Conservation (phyloP, 495 filamentous ascomycete genomes). For the Zalerion maritima region DNA sequence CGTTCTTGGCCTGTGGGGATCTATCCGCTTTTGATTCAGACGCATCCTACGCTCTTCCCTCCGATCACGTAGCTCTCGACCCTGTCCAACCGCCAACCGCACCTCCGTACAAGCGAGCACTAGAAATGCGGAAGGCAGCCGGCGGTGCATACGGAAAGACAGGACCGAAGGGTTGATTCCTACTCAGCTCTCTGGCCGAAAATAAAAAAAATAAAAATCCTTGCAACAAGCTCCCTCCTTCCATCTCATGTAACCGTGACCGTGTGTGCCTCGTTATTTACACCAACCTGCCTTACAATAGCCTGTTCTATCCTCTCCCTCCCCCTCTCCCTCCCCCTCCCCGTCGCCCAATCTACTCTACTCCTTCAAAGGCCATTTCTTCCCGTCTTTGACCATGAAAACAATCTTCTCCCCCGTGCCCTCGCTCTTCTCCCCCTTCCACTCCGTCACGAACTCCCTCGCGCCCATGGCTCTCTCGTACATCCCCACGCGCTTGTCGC, state of each 20-base stretch:
- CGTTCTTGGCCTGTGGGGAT: constrained; percentile 92
- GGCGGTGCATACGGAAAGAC: constrained; percentile 79
- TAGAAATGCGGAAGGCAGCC: constrained; percentile 65
- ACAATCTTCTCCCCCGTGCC: constrained; percentile 8
- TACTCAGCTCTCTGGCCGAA: no score
- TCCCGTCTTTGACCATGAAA: constrained; percentile 17
- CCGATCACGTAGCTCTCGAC: constrained; percentile 61
- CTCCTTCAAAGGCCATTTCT: constrained; percentile 1
- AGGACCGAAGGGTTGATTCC: constrained; percentile 12
- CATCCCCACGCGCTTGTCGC: constrained; percentile 19
- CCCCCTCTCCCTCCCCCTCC: no score
- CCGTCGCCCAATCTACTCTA: neutral
- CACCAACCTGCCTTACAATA: no score
- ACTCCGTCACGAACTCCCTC: constrained; percentile 21
- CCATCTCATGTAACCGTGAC: no score
- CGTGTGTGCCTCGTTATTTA: no score
- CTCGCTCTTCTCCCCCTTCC: constrained; percentile 15
- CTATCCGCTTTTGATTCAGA: constrained; percentile 90
- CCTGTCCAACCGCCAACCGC: constrained; percentile 95
- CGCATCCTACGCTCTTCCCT: constrained; percentile 76
- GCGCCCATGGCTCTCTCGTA: constrained; percentile 36
- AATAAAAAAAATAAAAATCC: no score
- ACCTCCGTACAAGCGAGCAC: constrained; percentile 79
- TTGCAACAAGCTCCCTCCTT: no score
- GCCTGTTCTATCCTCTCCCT: no score